Evolutionary conservation across 2,329 filamentous ascomycete species (phyloP), one percentile per base, ranked within the genome.

Genomic region (Neopestalotiopsis clavispora): DNA sequence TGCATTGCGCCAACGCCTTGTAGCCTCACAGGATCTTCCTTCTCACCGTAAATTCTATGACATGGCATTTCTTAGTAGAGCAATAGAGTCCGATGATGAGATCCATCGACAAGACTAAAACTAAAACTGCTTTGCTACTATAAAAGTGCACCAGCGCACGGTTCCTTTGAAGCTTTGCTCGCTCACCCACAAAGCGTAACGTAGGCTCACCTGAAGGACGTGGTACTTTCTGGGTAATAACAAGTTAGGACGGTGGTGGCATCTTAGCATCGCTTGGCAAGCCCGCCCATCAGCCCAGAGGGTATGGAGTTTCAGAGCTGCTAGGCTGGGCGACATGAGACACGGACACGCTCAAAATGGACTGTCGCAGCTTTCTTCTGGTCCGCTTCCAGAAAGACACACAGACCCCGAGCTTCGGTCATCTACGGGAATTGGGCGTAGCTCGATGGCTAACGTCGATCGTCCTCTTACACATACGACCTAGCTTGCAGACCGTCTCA

Each of bases 291-390:
- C 38, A 64, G 28, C 38, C n/a, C 59, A 59, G 30, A 30, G 23
- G 23, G 12, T 17, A 62, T 64, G n/a, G 23, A 28, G 59, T 45
- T 57, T 40, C 66, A 40, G 28, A 40, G 45, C 20, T 28, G 60
- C 59, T 67, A 62, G 40, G 17, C 57, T 56, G 52, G 59, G 65
- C 52, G 40, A 67, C 65, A 45, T 67, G 65, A 67, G 52, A 67
- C 65, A 67, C 38, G 64, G 34, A 34, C 52, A 32, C 34, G 32
- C 59, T 40, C 59, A 62, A 40, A 62, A 62, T 62, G 59, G 59
- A 38, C 28, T 58, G 66, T 63, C 66, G 34, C 66, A 67, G 32
- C n/a, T 67, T 23, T 67, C 32, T 67, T 64, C 61, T 64, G 61
- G 61, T 32, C 61, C 61, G 38, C 61, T 64, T 67, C 66, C 58